These are phyloP conservation scores for Neurospora intermedia DNA, from an alignment of 495 filamentous ascomycete genomes.

Conservation along the genomic window DNA sequence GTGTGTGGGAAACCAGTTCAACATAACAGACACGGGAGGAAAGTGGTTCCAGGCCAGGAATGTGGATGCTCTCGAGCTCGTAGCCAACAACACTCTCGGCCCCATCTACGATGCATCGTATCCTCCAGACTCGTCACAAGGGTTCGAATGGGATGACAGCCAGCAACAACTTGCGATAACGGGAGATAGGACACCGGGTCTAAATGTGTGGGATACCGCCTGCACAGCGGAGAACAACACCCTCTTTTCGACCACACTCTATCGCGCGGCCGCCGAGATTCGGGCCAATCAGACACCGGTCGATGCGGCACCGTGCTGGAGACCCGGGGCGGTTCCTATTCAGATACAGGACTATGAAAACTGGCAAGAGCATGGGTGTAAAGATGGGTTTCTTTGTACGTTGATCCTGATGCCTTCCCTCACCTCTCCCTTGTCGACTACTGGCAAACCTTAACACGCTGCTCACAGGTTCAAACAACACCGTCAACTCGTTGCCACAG, in stretches of 20 bases:
- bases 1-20: slow-evolving; percentile 28
- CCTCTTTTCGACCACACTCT: slow-evolving; percentile 23
- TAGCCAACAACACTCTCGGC: slow-evolving; percentile 4
- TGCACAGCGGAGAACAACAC: slow-evolving; percentile 24
- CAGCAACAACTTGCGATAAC: slow-evolving; percentile 6
- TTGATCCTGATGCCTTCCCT: not conserved
- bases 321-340: slow-evolving; percentile 21
- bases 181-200: not conserved
- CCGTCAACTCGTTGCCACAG: slow-evolving; percentile 30
- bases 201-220: slow-evolving; percentile 19
- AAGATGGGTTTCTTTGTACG: slow-evolving; percentile 32
- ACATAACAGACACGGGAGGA: slow-evolving; percentile 18
- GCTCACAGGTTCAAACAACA: slow-evolving; percentile 33
- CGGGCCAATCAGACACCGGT: slow-evolving; percentile 7
- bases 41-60: slow-evolving; percentile 30
- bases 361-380: slow-evolving; percentile 29
- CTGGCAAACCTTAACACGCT: slow-evolving; percentile 4
- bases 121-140: slow-evolving; percentile 12
- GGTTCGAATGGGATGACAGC: slow-evolving; percentile 4
- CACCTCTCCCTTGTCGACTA: not conserved
- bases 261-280: slow-evolving; percentile 9
- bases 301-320: slow-evolving; percentile 25
- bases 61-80: not conserved
- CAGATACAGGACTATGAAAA: slow-evolving; percentile 23
- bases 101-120: slow-evolving; percentile 20